These are phyloP conservation scores for Apophysomyces trapeziformis DNA, from an alignment of 371 early-diverging fungal species.

Conservation along the genomic window DNA sequence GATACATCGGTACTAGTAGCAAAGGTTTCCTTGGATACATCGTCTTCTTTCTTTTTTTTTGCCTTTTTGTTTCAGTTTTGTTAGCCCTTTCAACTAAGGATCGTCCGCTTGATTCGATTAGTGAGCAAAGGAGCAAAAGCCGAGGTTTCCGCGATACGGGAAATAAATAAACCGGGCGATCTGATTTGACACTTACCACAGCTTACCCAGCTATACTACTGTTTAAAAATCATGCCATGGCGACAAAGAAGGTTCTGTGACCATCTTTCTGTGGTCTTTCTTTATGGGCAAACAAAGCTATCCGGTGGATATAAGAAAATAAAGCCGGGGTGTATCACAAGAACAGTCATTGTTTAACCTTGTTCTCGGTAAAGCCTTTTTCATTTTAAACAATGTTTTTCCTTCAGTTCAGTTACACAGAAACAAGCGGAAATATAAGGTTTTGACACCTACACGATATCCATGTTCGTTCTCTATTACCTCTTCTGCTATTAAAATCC, in stretches of 20 bases:
- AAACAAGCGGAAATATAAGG: too few species aligned
- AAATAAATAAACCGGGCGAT: conserved; percentile 9
- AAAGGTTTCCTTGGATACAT: too few species aligned
- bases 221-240: neutral
- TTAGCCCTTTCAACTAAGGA: too few species aligned
- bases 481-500: too few species aligned
- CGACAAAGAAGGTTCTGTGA: neutral
- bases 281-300: neutral
- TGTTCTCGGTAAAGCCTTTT: conserved; percentile 6
- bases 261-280: neutral
- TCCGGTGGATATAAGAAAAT: too few species aligned
- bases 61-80: too few species aligned
- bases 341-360: conserved; percentile 9
- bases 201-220: neutral
- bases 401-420: conserved; percentile 5
- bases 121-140: neutral
- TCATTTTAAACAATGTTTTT: conserved; percentile 9
- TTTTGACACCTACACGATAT: too few species aligned
- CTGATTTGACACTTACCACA: neutral
- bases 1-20: too few species aligned
- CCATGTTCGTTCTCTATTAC: too few species aligned
- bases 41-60: too few species aligned
- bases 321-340: neutral
- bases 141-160: neutral
- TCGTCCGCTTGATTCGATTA: neutral